Evolutionary conservation across 2,329 filamentous ascomycete species (phyloP).

Genomic region (Grosmannia serpens): DNA sequence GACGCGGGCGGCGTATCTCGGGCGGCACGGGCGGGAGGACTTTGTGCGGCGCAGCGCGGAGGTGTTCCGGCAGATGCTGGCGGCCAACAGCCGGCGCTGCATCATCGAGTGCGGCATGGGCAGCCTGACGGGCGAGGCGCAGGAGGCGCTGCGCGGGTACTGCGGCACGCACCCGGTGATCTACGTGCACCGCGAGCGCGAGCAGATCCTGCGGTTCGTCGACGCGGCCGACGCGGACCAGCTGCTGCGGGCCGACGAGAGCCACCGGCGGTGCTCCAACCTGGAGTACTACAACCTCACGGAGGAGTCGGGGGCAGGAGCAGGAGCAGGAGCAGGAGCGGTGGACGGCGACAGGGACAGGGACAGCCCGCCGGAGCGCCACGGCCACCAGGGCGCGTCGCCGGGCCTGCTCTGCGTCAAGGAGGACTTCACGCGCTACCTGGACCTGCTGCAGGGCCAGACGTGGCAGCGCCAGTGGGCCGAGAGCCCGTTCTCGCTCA

Average conservation of each 20-base stretch:
- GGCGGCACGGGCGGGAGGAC: conserved; percentile 45
- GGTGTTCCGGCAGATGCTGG: conserved; percentile 49
- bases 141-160: conserved; percentile 46
- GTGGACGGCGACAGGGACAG: neutral
- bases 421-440: conserved; percentile 47
- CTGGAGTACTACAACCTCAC: conserved; percentile 62
- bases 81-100: conserved; percentile 45
- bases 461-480: conserved; percentile 38
- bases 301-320: conserved; percentile 17
- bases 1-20: conserved; percentile 47
- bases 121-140: conserved; percentile 49
- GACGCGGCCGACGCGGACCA: conserved; percentile 40
- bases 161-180: conserved; percentile 56
- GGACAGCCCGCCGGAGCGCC: neutral
- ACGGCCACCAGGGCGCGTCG: conserved; percentile 30
- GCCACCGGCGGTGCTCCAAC: conserved; percentile 54
- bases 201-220: conserved; percentile 49
- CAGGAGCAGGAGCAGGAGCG: conserved; percentile 9
- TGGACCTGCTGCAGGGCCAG: conserved; percentile 44
- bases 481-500: conserved; percentile 49
- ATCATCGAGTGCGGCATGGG: conserved; percentile 60
- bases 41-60: conserved; percentile 52
- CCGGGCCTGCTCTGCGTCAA: conserved; percentile 47
- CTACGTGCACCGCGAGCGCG: conserved; percentile 54
- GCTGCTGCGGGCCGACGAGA: conserved; percentile 41